A percentile compares a stretch with the other conserved stretches of the same genome.
Conservation (phyloP, 768 basidiomycete species). For the Cyclocybe aegerita region DNA sequence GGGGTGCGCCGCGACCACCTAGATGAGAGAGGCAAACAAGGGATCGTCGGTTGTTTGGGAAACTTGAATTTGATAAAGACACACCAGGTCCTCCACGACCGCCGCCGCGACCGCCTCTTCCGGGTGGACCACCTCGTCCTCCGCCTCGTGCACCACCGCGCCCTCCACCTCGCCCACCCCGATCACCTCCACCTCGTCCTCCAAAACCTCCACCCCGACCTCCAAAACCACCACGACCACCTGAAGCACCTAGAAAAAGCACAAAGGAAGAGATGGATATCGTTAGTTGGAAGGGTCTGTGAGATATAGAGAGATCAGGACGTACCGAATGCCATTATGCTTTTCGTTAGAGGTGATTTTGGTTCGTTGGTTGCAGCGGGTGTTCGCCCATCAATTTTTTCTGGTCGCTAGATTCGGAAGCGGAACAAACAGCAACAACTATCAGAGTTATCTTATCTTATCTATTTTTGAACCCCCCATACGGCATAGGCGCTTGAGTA, state of each 20-base stretch:
- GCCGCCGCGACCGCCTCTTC: slow-evolving; percentile 34
- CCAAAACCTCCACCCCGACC: slow-evolving; percentile 43
- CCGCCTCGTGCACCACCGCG: slow-evolving; percentile 41
- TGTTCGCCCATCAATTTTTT: slow-evolving; percentile 16
- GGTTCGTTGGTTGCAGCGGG: slow-evolving; percentile 11
- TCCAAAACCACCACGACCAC: slow-evolving; percentile 75
- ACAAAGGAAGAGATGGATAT: neutral
- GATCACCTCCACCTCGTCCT: slow-evolving; percentile 38
- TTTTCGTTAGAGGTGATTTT: slow-evolving; percentile 10
- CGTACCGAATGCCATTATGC: slow-evolving; percentile 34
- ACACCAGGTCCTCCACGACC: slow-evolving; percentile 39
- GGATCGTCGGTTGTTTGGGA: neutral
- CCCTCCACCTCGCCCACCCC: slow-evolving; percentile 33
- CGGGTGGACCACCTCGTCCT: slow-evolving; percentile 37
- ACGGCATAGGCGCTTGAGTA: no score
- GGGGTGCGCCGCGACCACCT: slow-evolving; percentile 26
- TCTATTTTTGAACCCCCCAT: no score
- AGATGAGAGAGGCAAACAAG: slow-evolving; percentile 8
- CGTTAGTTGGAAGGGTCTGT: neutral
- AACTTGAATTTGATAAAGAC: slow-evolving; percentile 11
- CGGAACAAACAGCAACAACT: slow-evolving; percentile 10
- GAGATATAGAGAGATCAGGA: neutral
- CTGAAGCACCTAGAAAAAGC: slow-evolving; percentile 47
- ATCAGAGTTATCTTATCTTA: slow-evolving; percentile 13
- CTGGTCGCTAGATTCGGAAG: slow-evolving; percentile 12